Evolutionary conservation across 176 grass and related monocot genomes (phyloP).

Genomic region (Ensete glaucum): DNA sequence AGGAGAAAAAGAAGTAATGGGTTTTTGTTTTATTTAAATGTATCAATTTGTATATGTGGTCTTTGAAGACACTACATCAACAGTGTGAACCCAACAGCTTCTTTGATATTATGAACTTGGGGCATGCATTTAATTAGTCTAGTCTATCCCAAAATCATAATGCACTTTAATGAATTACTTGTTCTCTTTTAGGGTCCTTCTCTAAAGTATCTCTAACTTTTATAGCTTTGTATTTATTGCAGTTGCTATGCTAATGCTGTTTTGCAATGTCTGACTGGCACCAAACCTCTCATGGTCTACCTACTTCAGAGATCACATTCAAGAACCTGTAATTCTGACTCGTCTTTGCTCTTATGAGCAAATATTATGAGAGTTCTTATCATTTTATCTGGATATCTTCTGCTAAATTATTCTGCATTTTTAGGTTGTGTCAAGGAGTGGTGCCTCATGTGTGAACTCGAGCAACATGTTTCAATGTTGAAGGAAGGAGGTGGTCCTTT

Average conservation of each 20-base stretch:
- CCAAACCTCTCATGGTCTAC: conserved; percentile 97
- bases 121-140: not conserved
- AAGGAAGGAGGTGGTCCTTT: conserved; percentile 62
- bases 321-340: conserved; percentile 66
- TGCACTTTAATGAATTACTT: not conserved
- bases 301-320: conserved; percentile 90
- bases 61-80: not conserved
- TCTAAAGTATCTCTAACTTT: not conserved
- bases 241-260: conserved; percentile 99
- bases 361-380: not conserved
- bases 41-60: not conserved
- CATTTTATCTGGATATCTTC: conserved; percentile 7
- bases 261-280: conserved; percentile 91
- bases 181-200: not conserved
- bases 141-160: not conserved
- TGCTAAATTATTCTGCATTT: conserved; percentile 23
- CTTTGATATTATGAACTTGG: not conserved
- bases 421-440: conserved; percentile 83
- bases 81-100: not conserved
- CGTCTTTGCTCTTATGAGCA: not conserved
- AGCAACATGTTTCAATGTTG: conserved; percentile 88
- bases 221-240: conserved; percentile 13
- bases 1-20: not conserved
- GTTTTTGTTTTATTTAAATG: not conserved
- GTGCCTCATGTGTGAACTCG: conserved; percentile 99